phyloP scores from a whole-genome alignment of 2,329 filamentous ascomycete species.

The Ophiosphaerella narmari region DNA sequence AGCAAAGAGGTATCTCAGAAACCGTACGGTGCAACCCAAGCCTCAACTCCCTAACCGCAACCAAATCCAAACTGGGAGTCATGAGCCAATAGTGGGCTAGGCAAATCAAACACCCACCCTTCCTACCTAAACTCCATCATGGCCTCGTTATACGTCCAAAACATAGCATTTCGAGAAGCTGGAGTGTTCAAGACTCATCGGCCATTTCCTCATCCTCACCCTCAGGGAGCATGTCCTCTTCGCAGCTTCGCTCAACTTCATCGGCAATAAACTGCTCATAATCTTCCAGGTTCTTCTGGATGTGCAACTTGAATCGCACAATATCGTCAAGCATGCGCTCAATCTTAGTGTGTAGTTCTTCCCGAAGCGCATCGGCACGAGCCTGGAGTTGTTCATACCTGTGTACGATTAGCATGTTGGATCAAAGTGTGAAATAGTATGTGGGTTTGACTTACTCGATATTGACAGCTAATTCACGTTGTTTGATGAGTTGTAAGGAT shows the following conservation, averaged over 20 bases:
- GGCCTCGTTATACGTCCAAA: slow-evolving; percentile 5
- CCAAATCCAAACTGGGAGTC: not conserved
- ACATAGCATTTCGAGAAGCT: not conserved
- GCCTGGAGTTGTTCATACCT: slow-evolving; percentile 93
- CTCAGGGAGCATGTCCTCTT: slow-evolving; percentile 49
- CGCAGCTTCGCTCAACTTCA: slow-evolving; percentile 74
- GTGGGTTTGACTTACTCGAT: slow-evolving; percentile 71
- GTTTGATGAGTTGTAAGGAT: slow-evolving; percentile 88
- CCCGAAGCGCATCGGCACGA: slow-evolving; percentile 79
- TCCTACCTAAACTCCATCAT: slow-evolving; percentile 6
- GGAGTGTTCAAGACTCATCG: slow-evolving; percentile 17
- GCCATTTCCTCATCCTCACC: slow-evolving; percentile 38
- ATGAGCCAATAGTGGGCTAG: not conserved
- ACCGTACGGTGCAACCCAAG: slow-evolving; percentile 1
- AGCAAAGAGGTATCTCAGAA: slow-evolving; percentile 15
- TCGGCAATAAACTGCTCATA: slow-evolving; percentile 93
- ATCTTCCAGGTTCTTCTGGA: slow-evolving; percentile 89
- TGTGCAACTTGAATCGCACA: slow-evolving; percentile 97
- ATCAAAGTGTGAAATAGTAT: not conserved
- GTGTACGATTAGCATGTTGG: slow-evolving; percentile 6
- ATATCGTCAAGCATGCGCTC: slow-evolving; percentile 96
- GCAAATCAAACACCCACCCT: not conserved
- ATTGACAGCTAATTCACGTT: slow-evolving; percentile 93
- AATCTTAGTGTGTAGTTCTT: slow-evolving; percentile 96
- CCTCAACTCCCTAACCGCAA: not conserved